phyloP scores from a whole-genome alignment of 1,284 basidiomycete species.

The Marasmius sp. region DNA sequence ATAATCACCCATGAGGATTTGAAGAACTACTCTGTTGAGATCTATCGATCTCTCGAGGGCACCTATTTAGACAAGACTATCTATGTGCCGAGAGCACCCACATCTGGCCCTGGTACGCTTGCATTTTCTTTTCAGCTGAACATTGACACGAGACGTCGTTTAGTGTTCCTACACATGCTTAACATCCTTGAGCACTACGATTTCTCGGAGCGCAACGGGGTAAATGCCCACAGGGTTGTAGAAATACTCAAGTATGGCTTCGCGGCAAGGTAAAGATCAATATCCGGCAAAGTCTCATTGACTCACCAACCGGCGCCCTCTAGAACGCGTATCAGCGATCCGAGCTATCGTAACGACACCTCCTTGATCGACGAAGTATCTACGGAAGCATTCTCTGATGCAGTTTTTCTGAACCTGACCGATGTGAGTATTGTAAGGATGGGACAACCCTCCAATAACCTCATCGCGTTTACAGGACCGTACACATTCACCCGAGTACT shows the following conservation, averaged over 20 bases:
- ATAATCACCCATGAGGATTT: slow-evolving; percentile 77
- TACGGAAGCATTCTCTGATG: slow-evolving; percentile 68
- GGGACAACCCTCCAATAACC: neutral
- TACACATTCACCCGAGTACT: slow-evolving; percentile 82
- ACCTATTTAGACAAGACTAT: slow-evolving; percentile 77
- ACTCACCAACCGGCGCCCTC: slow-evolving; percentile 1
- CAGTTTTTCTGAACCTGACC: slow-evolving; percentile 68
- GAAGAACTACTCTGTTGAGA: slow-evolving; percentile 65
- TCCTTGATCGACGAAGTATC: slow-evolving; percentile 65
- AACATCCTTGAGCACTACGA: slow-evolving; percentile 76
- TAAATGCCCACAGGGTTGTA: slow-evolving; percentile 71
- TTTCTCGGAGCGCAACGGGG: slow-evolving; percentile 45
- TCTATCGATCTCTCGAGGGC: slow-evolving; percentile 73
- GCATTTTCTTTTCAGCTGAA: neutral
- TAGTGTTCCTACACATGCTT: slow-evolving; percentile 75
- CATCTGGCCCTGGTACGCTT: slow-evolving; percentile 65
- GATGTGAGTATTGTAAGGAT: slow-evolving; percentile 55
- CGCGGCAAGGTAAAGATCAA: slow-evolving; percentile 59
- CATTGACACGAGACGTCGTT: neutral
- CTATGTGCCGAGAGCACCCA: slow-evolving; percentile 84
- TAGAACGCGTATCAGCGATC: slow-evolving; percentile 78
- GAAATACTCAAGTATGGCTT: slow-evolving; percentile 84
- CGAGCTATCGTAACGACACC: slow-evolving; percentile 57
- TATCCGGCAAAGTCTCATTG: neutral
- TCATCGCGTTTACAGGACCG: slow-evolving; percentile 49